Conservation (phyloP, 768 basidiomycete genomes). For the Botryobasidium botryosum region DNA sequence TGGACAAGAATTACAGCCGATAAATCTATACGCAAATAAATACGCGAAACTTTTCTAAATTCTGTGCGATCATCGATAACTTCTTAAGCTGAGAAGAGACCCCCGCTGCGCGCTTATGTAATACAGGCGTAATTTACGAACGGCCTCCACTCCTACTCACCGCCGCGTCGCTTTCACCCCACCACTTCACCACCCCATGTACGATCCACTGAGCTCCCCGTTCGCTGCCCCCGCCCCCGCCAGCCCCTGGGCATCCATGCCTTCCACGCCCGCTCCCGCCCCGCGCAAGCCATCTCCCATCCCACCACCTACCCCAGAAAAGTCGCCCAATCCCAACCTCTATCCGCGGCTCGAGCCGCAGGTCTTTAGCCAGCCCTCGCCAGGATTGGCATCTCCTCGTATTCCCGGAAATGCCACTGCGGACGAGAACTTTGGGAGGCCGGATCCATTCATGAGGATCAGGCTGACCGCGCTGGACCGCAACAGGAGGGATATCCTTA, state of each 20-base stretch:
- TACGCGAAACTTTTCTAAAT: too few species aligned
- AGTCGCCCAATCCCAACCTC: conserved; percentile 46
- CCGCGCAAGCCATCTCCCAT: conserved; percentile 47
- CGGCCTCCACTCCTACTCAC: too few species aligned
- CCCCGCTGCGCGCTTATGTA: too few species aligned
- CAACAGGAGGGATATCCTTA: conserved; percentile 84
- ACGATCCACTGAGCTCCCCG: conserved; percentile 48
- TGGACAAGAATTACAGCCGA: conserved; percentile 20
- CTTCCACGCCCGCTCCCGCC: conserved; percentile 54
- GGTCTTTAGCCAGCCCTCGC: conserved; percentile 74
- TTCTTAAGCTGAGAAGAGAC: too few species aligned
- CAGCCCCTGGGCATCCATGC: conserved; percentile 78
- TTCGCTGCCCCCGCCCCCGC: conserved; percentile 35
- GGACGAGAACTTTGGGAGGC: conserved; percentile 49
- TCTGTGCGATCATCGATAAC: too few species aligned
- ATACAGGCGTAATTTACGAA: too few species aligned
- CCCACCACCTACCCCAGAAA: conserved; percentile 28
- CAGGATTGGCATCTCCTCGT: conserved; percentile 65
- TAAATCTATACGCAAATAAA: too few species aligned
- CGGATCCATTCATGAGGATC: conserved; percentile 73
- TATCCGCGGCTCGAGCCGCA: conserved; percentile 71
- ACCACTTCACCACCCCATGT: conserved; percentile 27
- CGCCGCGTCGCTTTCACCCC: too few species aligned
- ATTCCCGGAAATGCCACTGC: conserved; percentile 52
- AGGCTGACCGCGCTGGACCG: conserved; percentile 83